Conservation (phyloP, 2,329 filamentous ascomycete species). For the Alternaria ethzedia region DNA sequence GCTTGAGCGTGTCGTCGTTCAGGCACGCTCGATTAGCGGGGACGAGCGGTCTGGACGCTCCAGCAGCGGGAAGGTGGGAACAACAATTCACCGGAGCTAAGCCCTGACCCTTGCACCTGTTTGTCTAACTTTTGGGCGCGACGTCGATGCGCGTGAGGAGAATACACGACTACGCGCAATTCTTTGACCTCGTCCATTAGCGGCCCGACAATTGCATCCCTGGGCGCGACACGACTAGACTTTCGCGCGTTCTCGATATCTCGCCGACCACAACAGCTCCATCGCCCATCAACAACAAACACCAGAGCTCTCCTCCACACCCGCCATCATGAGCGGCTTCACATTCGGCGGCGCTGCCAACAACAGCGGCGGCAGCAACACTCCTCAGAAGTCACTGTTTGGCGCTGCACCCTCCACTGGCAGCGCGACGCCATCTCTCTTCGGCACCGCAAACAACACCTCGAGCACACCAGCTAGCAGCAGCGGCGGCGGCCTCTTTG, state of each 20-base stretch:
- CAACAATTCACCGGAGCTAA: slow-evolving; percentile 32
- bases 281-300: slow-evolving; percentile 20
- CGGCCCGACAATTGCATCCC: not conserved
- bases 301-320: slow-evolving; percentile 14
- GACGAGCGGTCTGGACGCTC: slow-evolving; percentile 22
- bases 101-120: slow-evolving; percentile 29
- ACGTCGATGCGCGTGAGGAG: slow-evolving; percentile 24
- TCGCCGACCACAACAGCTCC: slow-evolving; percentile 1
- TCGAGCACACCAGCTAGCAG: slow-evolving; percentile 24
- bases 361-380: slow-evolving; percentile 23
- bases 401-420: slow-evolving; percentile 30
- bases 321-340: slow-evolving; percentile 24
- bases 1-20: slow-evolving; percentile 24
- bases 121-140: slow-evolving; percentile 36
- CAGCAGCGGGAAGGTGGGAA: slow-evolving; percentile 18
- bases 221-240: not conserved
- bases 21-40: slow-evolving; percentile 23
- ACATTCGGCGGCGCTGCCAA: slow-evolving; percentile 39
- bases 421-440: slow-evolving; percentile 31
- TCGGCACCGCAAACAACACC: slow-evolving; percentile 31
- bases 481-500: slow-evolving; percentile 25
- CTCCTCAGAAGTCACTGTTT: slow-evolving; percentile 43
- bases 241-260: slow-evolving; percentile 3
- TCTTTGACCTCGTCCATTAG: slow-evolving; percentile 5
- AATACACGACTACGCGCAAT: slow-evolving; percentile 21